Evolutionary conservation across 129 eudicot species (phyloP), one percentile per base, ranked within the genome.

Genomic region (Scalesia atractyloides): DNA sequence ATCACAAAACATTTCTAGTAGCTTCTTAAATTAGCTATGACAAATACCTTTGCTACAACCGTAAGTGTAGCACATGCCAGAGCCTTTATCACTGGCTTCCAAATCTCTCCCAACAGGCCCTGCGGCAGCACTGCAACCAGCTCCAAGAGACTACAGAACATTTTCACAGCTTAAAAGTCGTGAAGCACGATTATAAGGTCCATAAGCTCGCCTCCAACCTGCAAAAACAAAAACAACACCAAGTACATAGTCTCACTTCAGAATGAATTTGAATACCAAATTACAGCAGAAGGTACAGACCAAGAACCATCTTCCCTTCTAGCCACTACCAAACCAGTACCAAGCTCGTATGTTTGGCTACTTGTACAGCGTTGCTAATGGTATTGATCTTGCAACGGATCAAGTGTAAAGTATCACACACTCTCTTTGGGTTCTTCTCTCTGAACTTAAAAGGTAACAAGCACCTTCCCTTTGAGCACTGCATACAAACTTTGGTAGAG

Each of bases 121-220:
- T 52, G 96, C 99, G 8, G 99, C 97, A 83, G 91, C 99, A 88
- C 99, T 90, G 79, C 97, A 95, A 61, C 99, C 99, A 72, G 91
- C 99, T 60, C 99, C 99, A 80, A 95, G 87, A 73, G 97, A 61
- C 97, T 86, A 68, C 96, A 94, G 74, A 94, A 94, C 44, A 97
- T 91, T 83, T 88, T 95, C 74, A 95, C 99, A 46, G 99, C 97
- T 84, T 86, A 83, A 17, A 78, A 75, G 66, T 95, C 96, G 72
- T 95, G 99, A 71, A 95, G 84, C 89, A 95, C 99, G 44, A 95
- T 88, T 75, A 95, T 90, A 86, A 95, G 88, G 82, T 95, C 99
- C 89, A 87, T 86, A 63, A 95, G 91, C 84, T 95, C 99, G 39
- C 99, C 97, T 39, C 99, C 99, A 76, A 82, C 93, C 99, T 95